phyloP scores from a whole-genome alignment of 768 basidiomycete genomes.

The Suillus subluteus region DNA sequence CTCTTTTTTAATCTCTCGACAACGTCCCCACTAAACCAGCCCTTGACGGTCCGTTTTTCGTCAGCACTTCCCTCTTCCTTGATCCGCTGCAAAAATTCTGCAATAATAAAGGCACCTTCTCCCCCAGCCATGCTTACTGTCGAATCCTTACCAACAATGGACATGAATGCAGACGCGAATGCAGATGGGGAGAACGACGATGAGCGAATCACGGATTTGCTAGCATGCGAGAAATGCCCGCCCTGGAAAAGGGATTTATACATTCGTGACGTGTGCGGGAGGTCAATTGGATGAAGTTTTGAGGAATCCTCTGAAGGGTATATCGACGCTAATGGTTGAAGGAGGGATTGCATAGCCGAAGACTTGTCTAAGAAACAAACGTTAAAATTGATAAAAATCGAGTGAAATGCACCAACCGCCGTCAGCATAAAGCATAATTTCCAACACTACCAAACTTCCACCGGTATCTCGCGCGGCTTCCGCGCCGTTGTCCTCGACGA shows the following conservation, averaged over 20 bases:
- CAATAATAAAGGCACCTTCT: constrained; percentile 76
- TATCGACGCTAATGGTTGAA: constrained; percentile 55
- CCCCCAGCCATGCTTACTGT: constrained; percentile 58
- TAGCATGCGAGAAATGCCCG: constrained; percentile 78
- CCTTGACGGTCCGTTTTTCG: constrained; percentile 49
- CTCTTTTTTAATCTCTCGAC: constrained; percentile 51
- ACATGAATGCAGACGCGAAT: constrained; percentile 65
- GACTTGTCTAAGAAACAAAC: constrained; percentile 62
- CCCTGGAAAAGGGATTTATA: constrained; percentile 93
- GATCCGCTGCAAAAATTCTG: constrained; percentile 70
- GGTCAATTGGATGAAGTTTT: constrained; percentile 71
- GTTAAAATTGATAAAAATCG: neutral
- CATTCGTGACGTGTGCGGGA: constrained; percentile 79
- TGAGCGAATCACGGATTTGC: constrained; percentile 55
- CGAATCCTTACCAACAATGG: constrained; percentile 53
- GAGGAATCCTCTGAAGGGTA: constrained; percentile 58
- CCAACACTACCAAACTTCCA: constrained; percentile 76
- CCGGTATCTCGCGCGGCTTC: constrained; percentile 73
- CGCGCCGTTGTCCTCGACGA: constrained; percentile 65
- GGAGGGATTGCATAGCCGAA: constrained; percentile 59
- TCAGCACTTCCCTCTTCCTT: constrained; percentile 41
- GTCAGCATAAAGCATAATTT: constrained; percentile 84
- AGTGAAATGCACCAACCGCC: constrained; percentile 60
- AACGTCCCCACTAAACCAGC: constrained; percentile 60
- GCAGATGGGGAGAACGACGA: constrained; percentile 56